Evolutionary conservation across 345 rosid species (phyloP).

Genomic region (Trapa incisa): DNA sequence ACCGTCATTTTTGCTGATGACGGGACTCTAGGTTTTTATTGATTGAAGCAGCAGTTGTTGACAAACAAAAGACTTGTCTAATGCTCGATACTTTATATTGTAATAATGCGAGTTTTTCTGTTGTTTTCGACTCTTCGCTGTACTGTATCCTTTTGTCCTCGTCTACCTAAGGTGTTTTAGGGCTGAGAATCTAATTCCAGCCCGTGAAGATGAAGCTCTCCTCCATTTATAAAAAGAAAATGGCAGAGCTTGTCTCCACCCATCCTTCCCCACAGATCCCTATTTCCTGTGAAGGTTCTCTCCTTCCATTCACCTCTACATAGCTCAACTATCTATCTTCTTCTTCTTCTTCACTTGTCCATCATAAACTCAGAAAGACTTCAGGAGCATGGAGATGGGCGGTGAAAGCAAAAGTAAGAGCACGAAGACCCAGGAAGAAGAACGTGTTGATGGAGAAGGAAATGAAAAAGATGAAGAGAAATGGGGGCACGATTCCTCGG

Average conservation of each 20-base stretch:
- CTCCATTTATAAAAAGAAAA: not conserved
- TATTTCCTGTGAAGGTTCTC: not conserved
- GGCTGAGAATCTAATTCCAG: not conserved
- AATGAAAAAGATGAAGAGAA: constrained; percentile 22
- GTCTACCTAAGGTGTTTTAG: not conserved
- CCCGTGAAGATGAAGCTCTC: not conserved
- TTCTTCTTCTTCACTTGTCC: not conserved
- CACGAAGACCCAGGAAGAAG: not conserved
- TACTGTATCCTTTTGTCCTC: not conserved
- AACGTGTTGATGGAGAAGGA: constrained; percentile 13
- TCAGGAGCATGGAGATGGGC: not conserved
- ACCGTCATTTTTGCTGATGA: too few species aligned
- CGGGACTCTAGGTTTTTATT: too few species aligned
- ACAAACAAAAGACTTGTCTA: too few species aligned
- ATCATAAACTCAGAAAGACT: not conserved
- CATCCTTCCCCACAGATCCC: not conserved
- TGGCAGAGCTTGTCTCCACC: not conserved
- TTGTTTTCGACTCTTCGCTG: too few species aligned
- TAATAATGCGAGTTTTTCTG: too few species aligned
- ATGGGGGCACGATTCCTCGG: constrained; percentile 60
- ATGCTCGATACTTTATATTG: too few species aligned
- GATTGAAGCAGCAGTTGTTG: too few species aligned
- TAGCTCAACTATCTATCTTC: not conserved
- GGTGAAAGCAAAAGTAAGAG: constrained; percentile 1
- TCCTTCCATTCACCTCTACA: not conserved